Evolutionary conservation across 495 filamentous ascomycete species (phyloP).

Genomic region (Rusavskia elegans): DNA sequence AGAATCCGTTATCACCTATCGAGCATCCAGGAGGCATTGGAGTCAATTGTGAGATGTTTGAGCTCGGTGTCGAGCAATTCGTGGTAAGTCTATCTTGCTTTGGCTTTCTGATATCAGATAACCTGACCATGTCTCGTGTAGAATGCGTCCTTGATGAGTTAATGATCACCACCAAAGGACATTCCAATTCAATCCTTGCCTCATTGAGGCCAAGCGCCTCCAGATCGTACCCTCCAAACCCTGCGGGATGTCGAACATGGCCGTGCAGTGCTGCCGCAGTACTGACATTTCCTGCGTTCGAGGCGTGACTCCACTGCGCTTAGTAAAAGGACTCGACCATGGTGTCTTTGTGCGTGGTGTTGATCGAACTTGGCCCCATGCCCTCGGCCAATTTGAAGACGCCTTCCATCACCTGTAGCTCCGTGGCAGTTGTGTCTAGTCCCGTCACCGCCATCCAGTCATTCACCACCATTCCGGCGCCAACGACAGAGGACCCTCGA

Average conservation of each 20-base stretch:
- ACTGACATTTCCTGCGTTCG: too few relatives aligned
- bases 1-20: constrained; percentile 78
- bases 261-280: too few relatives aligned
- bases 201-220: not conserved
- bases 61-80: constrained; percentile 78
- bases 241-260: too few relatives aligned
- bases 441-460: constrained; percentile 98
- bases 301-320: not conserved
- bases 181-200: not conserved
- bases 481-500: constrained; percentile 81
- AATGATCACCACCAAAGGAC: not conserved
- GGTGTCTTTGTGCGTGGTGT: constrained; percentile 77
- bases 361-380: constrained; percentile 54
- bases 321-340: constrained; percentile 98
- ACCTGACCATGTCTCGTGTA: constrained; percentile 1
- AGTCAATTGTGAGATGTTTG: constrained; percentile 88
- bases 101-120: not conserved
- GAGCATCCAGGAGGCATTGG: constrained; percentile 81
- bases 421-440: constrained; percentile 89
- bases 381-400: constrained; percentile 91
- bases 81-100: constrained; percentile 31
- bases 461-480: constrained; percentile 97
- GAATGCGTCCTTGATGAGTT: constrained; percentile 14
- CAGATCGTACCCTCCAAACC: too few relatives aligned
- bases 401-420: constrained; percentile 87